Evolutionary conservation across 345 rosid genomes (phyloP).

Genomic region (Brassica incana): DNA sequence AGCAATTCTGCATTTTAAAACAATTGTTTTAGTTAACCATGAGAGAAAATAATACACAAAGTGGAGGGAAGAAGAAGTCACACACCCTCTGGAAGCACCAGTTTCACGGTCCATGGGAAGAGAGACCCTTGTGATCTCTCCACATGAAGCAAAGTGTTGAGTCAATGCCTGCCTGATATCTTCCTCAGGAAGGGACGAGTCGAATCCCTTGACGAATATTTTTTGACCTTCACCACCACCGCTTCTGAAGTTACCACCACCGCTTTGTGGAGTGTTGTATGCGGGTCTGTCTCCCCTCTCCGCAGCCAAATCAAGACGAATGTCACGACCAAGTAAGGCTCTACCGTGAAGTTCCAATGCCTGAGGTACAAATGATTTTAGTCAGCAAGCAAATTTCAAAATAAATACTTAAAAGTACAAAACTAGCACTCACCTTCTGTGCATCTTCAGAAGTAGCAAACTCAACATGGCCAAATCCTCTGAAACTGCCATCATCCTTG

Average conservation of each 20-base stretch:
- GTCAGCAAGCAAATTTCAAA: neutral
- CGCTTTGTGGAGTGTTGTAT: constrained; percentile 65
- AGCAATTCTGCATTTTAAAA: constrained; percentile 53
- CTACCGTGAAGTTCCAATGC: constrained; percentile 62
- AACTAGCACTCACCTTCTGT: constrained; percentile 46
- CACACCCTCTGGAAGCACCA: constrained; percentile 75
- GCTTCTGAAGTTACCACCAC: constrained; percentile 42
- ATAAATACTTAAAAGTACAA: too few species aligned
- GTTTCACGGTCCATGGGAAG: constrained; percentile 69
- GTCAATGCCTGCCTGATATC: constrained; percentile 52
- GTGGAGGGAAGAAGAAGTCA: neutral
- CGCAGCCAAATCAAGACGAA: constrained; percentile 73
- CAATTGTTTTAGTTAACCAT: neutral
- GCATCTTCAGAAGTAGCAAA: constrained; percentile 71
- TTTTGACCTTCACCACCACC: constrained; percentile 43
- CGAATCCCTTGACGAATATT: constrained; percentile 66
- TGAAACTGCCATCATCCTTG: constrained; percentile 52
- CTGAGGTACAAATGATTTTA: constrained; percentile 35
- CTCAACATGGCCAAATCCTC: constrained; percentile 86
- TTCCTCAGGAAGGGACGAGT: constrained; percentile 50
- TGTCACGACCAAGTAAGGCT: constrained; percentile 46
- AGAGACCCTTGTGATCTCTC: constrained; percentile 59
- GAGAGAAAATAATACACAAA: neutral
- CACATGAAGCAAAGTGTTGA: constrained; percentile 72
- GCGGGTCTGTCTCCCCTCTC: constrained; percentile 78